phyloP scores from a whole-genome alignment of 2,329 filamentous ascomycete genomes.

The Aspergillus amoenus region DNA sequence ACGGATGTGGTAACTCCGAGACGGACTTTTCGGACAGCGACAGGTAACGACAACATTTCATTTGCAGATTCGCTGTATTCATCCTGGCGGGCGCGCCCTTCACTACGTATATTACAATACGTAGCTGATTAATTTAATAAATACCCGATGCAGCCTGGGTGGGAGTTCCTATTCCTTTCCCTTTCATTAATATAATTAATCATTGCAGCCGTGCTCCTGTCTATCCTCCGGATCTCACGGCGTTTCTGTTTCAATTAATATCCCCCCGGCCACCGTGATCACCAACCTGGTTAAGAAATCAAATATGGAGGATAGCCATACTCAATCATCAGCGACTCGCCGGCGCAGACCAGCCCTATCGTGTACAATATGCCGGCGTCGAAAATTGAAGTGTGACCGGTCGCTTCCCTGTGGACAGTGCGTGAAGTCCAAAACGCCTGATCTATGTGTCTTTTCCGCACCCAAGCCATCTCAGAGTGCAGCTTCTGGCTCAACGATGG shows the following conservation, averaged over 20 bases:
- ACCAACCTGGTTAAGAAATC: neutral
- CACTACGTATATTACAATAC: neutral
- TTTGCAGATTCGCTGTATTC: neutral
- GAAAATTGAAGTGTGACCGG: constrained; percentile 79
- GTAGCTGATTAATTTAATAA: neutral
- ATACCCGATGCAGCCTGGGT: neutral
- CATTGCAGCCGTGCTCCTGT: neutral
- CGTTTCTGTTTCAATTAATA: neutral
- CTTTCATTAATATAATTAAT: neutral
- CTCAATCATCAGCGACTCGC: constrained; percentile 35
- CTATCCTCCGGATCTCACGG: neutral
- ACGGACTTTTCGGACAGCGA: neutral
- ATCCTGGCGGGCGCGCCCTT: neutral
- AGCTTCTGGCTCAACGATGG: neutral
- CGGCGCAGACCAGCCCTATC: constrained; percentile 65
- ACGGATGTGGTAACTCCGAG: constrained; percentile 6
- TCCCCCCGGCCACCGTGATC: neutral
- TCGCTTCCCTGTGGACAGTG: constrained; percentile 67
- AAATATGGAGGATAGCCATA: constrained; percentile 10
- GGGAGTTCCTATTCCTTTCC: neutral
- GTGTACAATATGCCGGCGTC: constrained; percentile 69
- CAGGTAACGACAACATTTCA: neutral
- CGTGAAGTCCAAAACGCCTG: constrained; percentile 50
- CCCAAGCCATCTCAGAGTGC: constrained; percentile 14
- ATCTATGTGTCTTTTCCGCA: constrained; percentile 54